Percentiles rank a stretch among this genome's conserved stretches.
Evolutionary conservation across 2,329 filamentous ascomycete species (phyloP).

Genomic region (Cercospora sesami): DNA sequence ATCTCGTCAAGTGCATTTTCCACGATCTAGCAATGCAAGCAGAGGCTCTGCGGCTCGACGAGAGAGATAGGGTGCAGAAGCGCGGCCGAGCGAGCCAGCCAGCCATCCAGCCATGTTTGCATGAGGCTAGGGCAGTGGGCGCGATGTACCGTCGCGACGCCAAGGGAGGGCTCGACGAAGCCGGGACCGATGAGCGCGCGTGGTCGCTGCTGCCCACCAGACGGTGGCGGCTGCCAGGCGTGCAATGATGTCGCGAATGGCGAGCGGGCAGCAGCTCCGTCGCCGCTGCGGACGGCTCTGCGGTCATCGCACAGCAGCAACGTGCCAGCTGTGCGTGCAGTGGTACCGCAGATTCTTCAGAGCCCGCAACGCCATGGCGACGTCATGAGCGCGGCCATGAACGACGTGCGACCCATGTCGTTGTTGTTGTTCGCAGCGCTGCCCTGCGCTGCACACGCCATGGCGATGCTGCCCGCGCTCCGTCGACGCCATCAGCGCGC

Average conservation of each 20-base stretch:
- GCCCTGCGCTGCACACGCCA: background rate
- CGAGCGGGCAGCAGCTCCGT: background rate
- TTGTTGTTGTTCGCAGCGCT: background rate
- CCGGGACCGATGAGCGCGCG: background rate
- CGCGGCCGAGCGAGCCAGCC: background rate
- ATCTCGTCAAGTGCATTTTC: constrained; percentile 9
- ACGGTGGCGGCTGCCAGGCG: background rate
- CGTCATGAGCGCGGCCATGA: background rate
- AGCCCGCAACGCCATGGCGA: background rate
- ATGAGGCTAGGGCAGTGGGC: background rate
- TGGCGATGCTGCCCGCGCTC: background rate
- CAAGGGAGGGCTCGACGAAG: background rate
- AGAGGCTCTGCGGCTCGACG: constrained; percentile 17
- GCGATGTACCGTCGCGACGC: constrained; percentile 6
- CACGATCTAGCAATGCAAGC: constrained; percentile 5
- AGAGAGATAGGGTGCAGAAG: constrained; percentile 12
- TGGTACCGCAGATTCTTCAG: background rate
- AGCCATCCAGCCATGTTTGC: background rate
- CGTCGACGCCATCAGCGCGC: background rate
- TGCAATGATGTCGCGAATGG: background rate
- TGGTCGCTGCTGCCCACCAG: background rate
- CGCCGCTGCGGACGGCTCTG: too few relatives aligned
- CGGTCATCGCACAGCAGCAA: background rate
- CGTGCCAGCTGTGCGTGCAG: background rate
- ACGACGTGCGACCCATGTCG: background rate